Conservation (phyloP, 2,329 filamentous ascomycete species). For the Pleurostoma richardsiae region DNA sequence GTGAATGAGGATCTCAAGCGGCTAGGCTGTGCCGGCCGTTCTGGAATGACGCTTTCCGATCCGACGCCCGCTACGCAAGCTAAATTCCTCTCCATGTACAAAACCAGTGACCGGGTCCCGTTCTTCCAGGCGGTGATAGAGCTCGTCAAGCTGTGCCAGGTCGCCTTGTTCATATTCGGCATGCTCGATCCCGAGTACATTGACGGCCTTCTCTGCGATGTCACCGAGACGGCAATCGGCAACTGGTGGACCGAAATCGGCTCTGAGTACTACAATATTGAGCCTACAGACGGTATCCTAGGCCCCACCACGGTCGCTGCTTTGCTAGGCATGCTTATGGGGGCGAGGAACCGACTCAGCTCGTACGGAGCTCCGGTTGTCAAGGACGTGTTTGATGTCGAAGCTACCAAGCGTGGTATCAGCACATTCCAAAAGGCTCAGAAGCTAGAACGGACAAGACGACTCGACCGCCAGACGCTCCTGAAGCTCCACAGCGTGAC, state of each 20-base stretch:
- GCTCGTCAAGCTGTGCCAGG: conserved; percentile 85
- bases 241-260: conserved; percentile 98
- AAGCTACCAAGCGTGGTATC: conserved; percentile 77
- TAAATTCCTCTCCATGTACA: conserved; percentile 90
- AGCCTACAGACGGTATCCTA: conserved; percentile 87
- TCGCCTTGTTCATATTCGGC: conserved; percentile 81
- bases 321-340: conserved; percentile 81
- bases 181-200: conserved; percentile 84
- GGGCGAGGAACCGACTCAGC: conserved; percentile 82
- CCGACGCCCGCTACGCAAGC: conserved; percentile 79
- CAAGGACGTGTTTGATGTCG: conserved; percentile 89
- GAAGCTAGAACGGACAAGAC: conserved; percentile 71
- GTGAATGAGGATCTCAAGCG: conserved; percentile 94
- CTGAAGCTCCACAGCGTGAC: conserved; percentile 77
- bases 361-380: conserved; percentile 77
- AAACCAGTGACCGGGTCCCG: conserved; percentile 75
- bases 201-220: conserved; percentile 87
- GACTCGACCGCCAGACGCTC: conserved; percentile 78
- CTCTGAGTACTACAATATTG: conserved; percentile 84
- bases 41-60: conserved; percentile 73
- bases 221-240: conserved; percentile 82
- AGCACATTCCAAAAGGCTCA: conserved; percentile 85
- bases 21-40: conserved; percentile 83
- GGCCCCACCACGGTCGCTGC: conserved; percentile 89
- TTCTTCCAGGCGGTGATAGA: conserved; percentile 78